Evolutionary conservation across 1,284 basidiomycete species (phyloP).

Genomic region (Abortiporus biennis): DNA sequence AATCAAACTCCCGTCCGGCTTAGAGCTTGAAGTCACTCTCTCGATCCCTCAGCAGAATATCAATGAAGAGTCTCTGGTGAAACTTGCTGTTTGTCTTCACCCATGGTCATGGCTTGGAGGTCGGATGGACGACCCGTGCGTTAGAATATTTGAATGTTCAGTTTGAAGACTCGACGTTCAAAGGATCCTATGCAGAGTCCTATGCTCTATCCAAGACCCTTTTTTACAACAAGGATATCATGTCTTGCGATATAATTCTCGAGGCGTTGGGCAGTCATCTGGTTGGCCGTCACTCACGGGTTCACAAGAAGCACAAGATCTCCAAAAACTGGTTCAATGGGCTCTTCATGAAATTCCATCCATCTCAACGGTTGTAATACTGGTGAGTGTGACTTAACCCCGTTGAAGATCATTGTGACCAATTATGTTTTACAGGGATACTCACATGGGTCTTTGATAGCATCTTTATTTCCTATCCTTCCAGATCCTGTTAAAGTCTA

Average conservation of each 20-base stretch:
- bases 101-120: conserved; percentile 81
- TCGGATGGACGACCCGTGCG: conserved; percentile 67
- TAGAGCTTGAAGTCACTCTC: conserved; percentile 13
- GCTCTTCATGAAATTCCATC: conserved; percentile 38
- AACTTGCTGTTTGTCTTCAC: conserved; percentile 62
- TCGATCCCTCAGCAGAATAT: no score
- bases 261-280: conserved; percentile 66
- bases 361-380: conserved; percentile 41
- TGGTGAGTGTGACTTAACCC: conserved; percentile 33
- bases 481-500: conserved; percentile 42
- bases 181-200: conserved; percentile 21
- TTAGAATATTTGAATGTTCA: conserved; percentile 12
- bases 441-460: conserved; percentile 72
- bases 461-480: conserved; percentile 52
- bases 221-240: conserved; percentile 43
- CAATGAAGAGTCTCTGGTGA: conserved; percentile 16
- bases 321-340: conserved; percentile 55
- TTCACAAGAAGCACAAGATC: conserved; percentile 57
- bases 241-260: conserved; percentile 67
- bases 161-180: neutral
- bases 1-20: conserved; percentile 16
- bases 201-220: conserved; percentile 22
- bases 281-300: conserved; percentile 71
- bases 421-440: conserved; percentile 50
- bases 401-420: neutral